Conservation (phyloP, 1,284 basidiomycete species). For the Irpex lacteus region DNA sequence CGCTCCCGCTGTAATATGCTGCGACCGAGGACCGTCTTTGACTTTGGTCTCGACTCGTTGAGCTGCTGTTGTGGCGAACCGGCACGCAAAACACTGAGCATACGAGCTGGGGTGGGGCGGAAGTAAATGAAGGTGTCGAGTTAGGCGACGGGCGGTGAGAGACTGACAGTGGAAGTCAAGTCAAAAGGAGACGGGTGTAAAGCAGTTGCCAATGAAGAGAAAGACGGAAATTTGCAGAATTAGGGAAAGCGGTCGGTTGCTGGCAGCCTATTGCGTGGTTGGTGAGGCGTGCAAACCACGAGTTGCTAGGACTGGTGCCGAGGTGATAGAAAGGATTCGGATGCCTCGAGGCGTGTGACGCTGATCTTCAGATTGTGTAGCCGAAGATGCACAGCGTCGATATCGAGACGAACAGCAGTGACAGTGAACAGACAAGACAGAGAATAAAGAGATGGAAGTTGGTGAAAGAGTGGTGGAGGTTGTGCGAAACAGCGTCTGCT, state of each 20-base stretch:
- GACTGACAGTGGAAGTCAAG: slow-evolving; percentile 14
- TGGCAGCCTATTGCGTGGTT: slow-evolving; percentile 23
- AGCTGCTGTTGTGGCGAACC: slow-evolving; percentile 33
- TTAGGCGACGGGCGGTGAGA: slow-evolving; percentile 17
- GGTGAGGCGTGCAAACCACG: slow-evolving; percentile 34
- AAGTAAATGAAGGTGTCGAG: slow-evolving; percentile 12
- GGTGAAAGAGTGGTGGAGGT: slow-evolving; percentile 1
- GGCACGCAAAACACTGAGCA: slow-evolving; percentile 37
- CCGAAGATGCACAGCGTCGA: slow-evolving; percentile 3
- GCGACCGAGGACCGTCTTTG: slow-evolving; percentile 41
- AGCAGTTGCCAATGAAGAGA: slow-evolving; percentile 12
- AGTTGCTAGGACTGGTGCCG: slow-evolving; percentile 29
- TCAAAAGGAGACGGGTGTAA: slow-evolving; percentile 9
- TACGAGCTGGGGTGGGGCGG: slow-evolving; percentile 28
- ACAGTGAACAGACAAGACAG: not conserved
- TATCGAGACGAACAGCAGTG: not conserved
- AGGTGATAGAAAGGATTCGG: slow-evolving; percentile 8
- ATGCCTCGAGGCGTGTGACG: slow-evolving; percentile 27
- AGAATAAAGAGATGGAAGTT: not conserved
- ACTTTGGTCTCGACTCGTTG: slow-evolving; percentile 36
- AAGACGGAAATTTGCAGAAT: slow-evolving; percentile 22
- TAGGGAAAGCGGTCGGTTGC: slow-evolving; percentile 25
- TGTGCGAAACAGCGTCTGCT: not conserved
- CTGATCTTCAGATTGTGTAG: slow-evolving; percentile 10
- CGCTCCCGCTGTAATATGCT: slow-evolving; percentile 25